These are phyloP conservation scores for Sungouiozyma intestinalis DNA, from an alignment of 805 yeast genomes.

Conservation along the genomic window DNA sequence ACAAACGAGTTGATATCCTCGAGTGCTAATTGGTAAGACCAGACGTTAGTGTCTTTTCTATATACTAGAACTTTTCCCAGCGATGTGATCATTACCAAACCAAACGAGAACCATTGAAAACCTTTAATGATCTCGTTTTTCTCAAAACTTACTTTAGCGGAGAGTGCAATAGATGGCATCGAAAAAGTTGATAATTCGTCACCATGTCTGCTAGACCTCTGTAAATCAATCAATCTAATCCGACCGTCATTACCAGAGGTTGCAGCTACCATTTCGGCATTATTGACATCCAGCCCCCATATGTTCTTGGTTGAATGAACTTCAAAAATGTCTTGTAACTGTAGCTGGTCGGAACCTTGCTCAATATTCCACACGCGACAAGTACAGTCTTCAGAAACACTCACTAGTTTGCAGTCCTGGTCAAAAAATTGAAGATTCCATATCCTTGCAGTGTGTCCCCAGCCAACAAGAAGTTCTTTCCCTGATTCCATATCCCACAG, in stretches of 20 bases:
- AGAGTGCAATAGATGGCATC: conserved; percentile 27
- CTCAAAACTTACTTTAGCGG: conserved; percentile 21
- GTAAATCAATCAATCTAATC: conserved; percentile 50
- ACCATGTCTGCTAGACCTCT: conserved; percentile 21
- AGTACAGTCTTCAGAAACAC: conserved; percentile 83
- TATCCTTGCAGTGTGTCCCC: conserved; percentile 95
- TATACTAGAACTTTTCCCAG: conserved; percentile 40
- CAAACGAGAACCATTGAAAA: conserved; percentile 38
- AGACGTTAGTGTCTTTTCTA: conserved; percentile 9
- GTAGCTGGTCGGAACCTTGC: conserved; percentile 1
- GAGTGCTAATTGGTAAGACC: conserved; percentile 22
- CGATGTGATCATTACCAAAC: conserved; percentile 48
- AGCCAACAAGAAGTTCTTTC: conserved; percentile 58
- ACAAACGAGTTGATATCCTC: conserved; percentile 32
- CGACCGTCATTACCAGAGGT: conserved; percentile 96
- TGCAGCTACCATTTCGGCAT: conserved; percentile 40
- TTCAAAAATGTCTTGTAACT: conserved; percentile 37
- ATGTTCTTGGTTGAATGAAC: conserved; percentile 78
- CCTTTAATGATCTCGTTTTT: conserved; percentile 54
- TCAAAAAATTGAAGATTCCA: conserved; percentile 66
- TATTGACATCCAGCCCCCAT: conserved; percentile 66
- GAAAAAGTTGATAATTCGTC: conserved; percentile 23
- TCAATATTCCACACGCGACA: conserved; percentile 63
- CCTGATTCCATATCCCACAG: conserved; percentile 59
- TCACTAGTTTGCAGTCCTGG: conserved; percentile 34